These are phyloP conservation scores for Emericellopsis terricola DNA, from an alignment of 495 filamentous ascomycete genomes.

Conservation along the genomic window DNA sequence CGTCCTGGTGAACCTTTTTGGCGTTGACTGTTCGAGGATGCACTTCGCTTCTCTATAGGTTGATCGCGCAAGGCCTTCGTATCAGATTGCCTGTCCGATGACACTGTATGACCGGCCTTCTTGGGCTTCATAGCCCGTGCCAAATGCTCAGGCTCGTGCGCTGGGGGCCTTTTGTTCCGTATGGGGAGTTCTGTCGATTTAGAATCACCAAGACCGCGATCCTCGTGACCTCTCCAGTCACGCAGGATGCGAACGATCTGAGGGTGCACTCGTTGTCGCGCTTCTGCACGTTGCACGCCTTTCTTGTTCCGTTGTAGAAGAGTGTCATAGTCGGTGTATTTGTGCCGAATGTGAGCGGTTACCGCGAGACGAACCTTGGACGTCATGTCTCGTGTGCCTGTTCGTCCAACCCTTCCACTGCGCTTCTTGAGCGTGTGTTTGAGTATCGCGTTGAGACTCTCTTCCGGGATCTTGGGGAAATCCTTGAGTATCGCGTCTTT, in stretches of 20 bases:
- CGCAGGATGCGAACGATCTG: neutral
- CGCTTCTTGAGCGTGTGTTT: constrained; percentile 13
- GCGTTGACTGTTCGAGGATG: neutral
- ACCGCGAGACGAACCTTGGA: constrained; percentile 17
- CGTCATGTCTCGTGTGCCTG: constrained; percentile 8
- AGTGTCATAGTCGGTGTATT: constrained; percentile 18
- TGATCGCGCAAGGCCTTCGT: neutral
- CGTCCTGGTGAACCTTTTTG: neutral
- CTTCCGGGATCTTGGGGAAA: constrained; percentile 13
- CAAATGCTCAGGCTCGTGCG: no score
- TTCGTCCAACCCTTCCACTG: constrained; percentile 17
- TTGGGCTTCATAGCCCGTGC: no score
- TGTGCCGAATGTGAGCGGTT: constrained; percentile 19
- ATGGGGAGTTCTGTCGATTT: neutral
- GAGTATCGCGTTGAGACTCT: constrained; percentile 7
- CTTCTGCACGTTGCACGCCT: neutral
- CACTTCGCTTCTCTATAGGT: neutral
- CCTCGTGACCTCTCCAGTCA: neutral
- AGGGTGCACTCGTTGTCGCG: neutral
- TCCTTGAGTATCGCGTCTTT: constrained; percentile 7
- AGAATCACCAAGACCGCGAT: no score
- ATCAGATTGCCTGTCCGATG: no score
- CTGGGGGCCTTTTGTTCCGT: neutral
- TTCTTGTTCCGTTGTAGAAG: neutral
- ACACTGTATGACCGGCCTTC: no score